These are phyloP conservation scores for Chiua virens DNA, from an alignment of 768 basidiomycete genomes.

Conservation along the genomic window DNA sequence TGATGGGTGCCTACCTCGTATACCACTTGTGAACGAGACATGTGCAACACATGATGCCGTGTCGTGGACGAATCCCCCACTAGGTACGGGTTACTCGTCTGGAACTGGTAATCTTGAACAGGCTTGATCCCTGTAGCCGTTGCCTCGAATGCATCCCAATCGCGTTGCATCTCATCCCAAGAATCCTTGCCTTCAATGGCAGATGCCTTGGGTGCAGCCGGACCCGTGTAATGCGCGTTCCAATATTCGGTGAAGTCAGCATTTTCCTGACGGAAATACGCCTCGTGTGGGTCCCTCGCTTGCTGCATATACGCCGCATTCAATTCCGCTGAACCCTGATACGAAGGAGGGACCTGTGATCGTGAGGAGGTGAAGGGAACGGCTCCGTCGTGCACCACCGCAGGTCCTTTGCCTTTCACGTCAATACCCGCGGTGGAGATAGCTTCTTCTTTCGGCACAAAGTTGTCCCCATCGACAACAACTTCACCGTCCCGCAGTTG, in stretches of 20 bases:
- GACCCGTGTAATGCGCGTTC: constrained; percentile 41
- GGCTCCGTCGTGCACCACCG: constrained; percentile 18
- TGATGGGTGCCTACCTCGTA: constrained; percentile 40
- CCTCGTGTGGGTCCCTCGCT: constrained; percentile 51
- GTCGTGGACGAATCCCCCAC: constrained; percentile 54
- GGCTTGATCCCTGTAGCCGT: constrained; percentile 62
- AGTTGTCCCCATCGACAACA: constrained; percentile 73
- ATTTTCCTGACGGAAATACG: constrained; percentile 73
- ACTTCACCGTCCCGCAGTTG: constrained; percentile 79
- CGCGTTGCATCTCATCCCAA: constrained; percentile 71
- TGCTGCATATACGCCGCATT: constrained; percentile 19
- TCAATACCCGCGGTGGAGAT: constrained; percentile 29
- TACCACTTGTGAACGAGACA: constrained; percentile 25
- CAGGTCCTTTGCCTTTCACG: constrained; percentile 69
- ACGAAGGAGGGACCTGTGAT: constrained; percentile 4
- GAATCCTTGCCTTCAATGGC: constrained; percentile 26
- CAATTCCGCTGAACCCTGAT: constrained; percentile 21
- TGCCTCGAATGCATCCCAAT: constrained; percentile 84
- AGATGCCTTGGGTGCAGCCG: constrained; percentile 7
- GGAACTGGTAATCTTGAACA: constrained; percentile 66
- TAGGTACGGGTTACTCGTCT: constrained; percentile 76
- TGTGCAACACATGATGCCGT: constrained; percentile 44
- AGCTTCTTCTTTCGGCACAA: constrained; percentile 55
- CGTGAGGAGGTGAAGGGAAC: constrained; percentile 8
- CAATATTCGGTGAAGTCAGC: constrained; percentile 64